Evolutionary conservation across 1,139 yeast species (phyloP).

Genomic region (Pichia sorboxylosa): DNA sequence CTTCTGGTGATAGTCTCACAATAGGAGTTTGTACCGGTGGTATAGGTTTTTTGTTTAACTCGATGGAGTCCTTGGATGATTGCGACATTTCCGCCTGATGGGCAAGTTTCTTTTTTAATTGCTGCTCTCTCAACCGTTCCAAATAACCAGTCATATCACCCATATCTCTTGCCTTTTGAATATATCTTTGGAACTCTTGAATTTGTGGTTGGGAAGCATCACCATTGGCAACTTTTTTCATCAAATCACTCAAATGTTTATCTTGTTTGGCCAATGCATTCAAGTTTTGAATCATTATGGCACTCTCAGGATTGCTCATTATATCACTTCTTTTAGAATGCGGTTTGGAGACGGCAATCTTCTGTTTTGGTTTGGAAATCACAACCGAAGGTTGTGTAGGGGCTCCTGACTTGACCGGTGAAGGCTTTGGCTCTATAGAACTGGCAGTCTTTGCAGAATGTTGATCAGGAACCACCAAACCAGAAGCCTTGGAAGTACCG

Average conservation of each 20-base stretch:
- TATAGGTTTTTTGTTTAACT: slow-evolving; percentile 1
- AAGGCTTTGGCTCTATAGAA: neutral
- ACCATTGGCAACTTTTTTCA: slow-evolving; percentile 80
- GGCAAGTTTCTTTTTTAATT: too few species aligned
- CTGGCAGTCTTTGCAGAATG: neutral
- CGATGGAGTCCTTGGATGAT: slow-evolving; percentile 11
- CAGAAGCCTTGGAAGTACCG: too few species aligned
- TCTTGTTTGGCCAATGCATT: slow-evolving; percentile 74
- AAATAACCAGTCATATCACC: slow-evolving; percentile 29
- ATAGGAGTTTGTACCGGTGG: neutral
- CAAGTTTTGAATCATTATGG: slow-evolving; percentile 71
- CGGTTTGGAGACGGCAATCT: too few species aligned
- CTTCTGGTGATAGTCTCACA: slow-evolving; percentile 6
- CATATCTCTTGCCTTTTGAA: slow-evolving; percentile 64
- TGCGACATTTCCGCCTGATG: slow-evolving; percentile 13
- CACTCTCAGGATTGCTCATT: slow-evolving; percentile 53
- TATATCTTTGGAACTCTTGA: slow-evolving; percentile 66
- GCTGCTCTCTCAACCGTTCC: too few species aligned
- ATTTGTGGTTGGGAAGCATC: slow-evolving; percentile 62
- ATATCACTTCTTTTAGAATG: too few species aligned
- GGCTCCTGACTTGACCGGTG: neutral
- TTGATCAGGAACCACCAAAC: neutral
- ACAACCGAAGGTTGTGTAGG: neutral
- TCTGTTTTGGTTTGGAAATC: too few species aligned
- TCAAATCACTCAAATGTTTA: slow-evolving; percentile 49